Base-by-base conservation (phyloP, 371 early-diverging fungal species). In the Entomophthora muscae region DNA sequence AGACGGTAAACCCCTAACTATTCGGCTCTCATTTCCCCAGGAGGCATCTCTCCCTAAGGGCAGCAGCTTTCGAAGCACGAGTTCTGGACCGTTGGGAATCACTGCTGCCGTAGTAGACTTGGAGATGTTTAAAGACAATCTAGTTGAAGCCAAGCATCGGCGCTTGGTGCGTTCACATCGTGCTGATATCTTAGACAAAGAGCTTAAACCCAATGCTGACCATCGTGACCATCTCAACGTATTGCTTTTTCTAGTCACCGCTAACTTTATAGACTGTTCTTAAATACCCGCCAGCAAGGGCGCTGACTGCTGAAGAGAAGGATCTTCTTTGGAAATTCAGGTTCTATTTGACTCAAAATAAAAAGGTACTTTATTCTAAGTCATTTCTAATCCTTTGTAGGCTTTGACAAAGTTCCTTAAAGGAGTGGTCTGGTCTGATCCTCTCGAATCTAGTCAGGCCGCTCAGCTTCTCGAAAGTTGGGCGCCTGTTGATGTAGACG, bases 321-420 rank as follows among this genome's bases (percentile, higher is more conserved):
- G 92, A 98, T 67, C 67, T 93, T 33, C 76, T 96, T 28, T 98
- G 98, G 98, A 94, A 93, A 70, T 98, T 91, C 70, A 77, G 98
- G 62, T 95, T 88, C 65, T 93, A 92, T 67, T 74, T 98, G 53
- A 88, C 91, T 5, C 74, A 89, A 27, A 91, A 95, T 73, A 91
- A 90, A 63, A 79, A 86, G 60, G 90, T 83, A 77, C 61, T 57
- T 53, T 61, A 31, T 12, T 13, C 21, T 68, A 2, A 13, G 17
- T 56, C n/a, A n/a, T 52, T 54, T 24, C 21, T 53, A 54, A 17
- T 42, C 26, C 13, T 30, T 21, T 62, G 26, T 69, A 89, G 81
- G 95, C 95, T 0, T 72, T 96, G 57, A 95, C 96, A 27, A 98
- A 96, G 70, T 98, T 98, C 73, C 74, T 98, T 28, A 91, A 91